These are phyloP conservation scores for Fusarium albosuccineum DNA, from an alignment of 2,329 filamentous ascomycete species.

Conservation along the genomic window DNA sequence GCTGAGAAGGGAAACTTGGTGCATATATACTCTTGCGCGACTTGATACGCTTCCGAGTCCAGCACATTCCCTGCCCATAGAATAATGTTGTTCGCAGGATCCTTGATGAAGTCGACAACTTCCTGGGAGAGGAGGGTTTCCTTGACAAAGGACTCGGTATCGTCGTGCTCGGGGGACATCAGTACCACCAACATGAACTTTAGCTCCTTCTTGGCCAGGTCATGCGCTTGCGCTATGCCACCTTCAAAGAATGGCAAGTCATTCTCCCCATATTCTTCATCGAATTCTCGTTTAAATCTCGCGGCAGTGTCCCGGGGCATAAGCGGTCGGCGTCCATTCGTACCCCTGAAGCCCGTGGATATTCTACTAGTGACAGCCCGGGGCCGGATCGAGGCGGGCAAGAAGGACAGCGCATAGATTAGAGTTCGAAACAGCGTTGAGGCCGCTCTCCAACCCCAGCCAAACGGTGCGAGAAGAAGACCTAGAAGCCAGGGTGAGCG, in stretches of 20 bases:
- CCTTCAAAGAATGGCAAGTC: slow-evolving; percentile 85
- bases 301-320: slow-evolving; percentile 89
- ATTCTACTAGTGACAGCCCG: slow-evolving; percentile 67
- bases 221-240: slow-evolving; percentile 91
- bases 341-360: slow-evolving; percentile 67
- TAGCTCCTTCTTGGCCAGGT: slow-evolving; percentile 88
- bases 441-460: slow-evolving; percentile 79
- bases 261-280: slow-evolving; percentile 87
- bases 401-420: slow-evolving; percentile 82
- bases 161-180: slow-evolving; percentile 93
- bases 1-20: slow-evolving; percentile 94
- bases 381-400: slow-evolving; percentile 75
- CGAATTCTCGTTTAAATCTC: slow-evolving; percentile 91
- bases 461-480: slow-evolving; percentile 85
- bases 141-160: slow-evolving; percentile 83
- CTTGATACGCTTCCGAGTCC: slow-evolving; percentile 94
- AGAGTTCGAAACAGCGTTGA: slow-evolving; percentile 79
- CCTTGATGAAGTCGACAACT: slow-evolving; percentile 79
- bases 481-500: slow-evolving; percentile 81
- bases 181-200: slow-evolving; percentile 93
- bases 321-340: slow-evolving; percentile 78
- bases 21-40: slow-evolving; percentile 86
- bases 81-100: slow-evolving; percentile 82
- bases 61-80: slow-evolving; percentile 94
- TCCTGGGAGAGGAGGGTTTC: slow-evolving; percentile 85